Percentiles rank a stretch among this genome's conserved stretches.
Conservation (phyloP, 2,329 filamentous ascomycete species). For the Botrytis cinerea region DNA sequence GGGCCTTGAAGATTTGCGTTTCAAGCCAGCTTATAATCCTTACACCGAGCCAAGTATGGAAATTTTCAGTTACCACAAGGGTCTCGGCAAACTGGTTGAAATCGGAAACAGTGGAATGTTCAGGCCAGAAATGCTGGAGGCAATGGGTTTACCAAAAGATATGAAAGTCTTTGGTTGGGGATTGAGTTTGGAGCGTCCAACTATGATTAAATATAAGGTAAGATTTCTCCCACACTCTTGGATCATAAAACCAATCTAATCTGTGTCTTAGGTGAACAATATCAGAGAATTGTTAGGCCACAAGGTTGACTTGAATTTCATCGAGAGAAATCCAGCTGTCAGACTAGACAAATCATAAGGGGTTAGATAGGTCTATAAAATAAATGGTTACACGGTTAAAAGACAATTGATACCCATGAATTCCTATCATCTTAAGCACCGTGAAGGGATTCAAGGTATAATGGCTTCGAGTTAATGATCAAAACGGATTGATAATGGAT, state of each 20-base stretch:
- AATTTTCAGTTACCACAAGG: conserved; percentile 93
- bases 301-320: conserved; percentile 92
- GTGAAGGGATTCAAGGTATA: background rate
- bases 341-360: conserved; percentile 55
- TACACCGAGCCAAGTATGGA: conserved; percentile 98
- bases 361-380: conserved; percentile 17
- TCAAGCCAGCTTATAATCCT: conserved; percentile 96
- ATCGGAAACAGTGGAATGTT: conserved; percentile 99
- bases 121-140: conserved; percentile 92
- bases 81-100: conserved; percentile 87
- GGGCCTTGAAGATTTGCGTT: conserved; percentile 82
- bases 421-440: background rate
- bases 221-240: background rate
- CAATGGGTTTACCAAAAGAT: conserved; percentile 90
- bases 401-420: conserved; percentile 14
- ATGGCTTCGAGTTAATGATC: background rate
- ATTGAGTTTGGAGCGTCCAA: conserved; percentile 86
- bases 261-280: conserved; percentile 55
- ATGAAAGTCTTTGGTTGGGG: conserved; percentile 95
- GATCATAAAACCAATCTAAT: conserved; percentile 30
- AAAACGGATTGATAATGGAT: conserved; percentile 29
- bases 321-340: conserved; percentile 88
- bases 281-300: conserved; percentile 66
- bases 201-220: conserved; percentile 62
- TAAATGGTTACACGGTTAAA: conserved; percentile 4